A percentile compares a stretch with the other conserved stretches of the same genome.
Conservation (phyloP, 1,284 basidiomycete genomes). For the Malassezia japonica region DNA sequence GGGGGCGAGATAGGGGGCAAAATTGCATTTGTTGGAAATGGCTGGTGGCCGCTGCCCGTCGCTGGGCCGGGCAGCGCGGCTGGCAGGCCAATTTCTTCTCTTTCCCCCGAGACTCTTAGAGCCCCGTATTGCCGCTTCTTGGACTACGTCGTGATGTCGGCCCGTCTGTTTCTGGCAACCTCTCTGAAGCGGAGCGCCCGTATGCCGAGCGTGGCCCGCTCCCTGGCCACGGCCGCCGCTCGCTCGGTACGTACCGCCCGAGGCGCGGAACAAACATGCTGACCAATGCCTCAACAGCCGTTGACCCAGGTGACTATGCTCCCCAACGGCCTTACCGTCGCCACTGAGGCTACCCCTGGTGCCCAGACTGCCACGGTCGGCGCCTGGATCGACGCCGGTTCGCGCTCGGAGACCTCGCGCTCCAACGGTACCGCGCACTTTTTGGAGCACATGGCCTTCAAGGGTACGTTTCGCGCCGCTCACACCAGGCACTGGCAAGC, state of each 20-base stretch:
- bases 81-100: constrained; percentile 6
- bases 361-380: constrained; percentile 97
- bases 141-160: constrained; percentile 14
- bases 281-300: constrained; percentile 17
- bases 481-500: constrained; percentile 66
- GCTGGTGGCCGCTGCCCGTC: constrained; percentile 7
- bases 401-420: constrained; percentile 83
- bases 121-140: constrained; percentile 10
- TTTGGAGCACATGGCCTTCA: constrained; percentile 82
- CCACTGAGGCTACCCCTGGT: constrained; percentile 70
- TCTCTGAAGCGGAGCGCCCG: constrained; percentile 12
- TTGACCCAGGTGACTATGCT: constrained; percentile 42
- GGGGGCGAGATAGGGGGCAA: constrained; percentile 7
- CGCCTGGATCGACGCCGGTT: constrained; percentile 97
- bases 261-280: not conserved
- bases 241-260: constrained; percentile 1
- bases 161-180: constrained; percentile 16
- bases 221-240: constrained; percentile 12
- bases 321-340: constrained; percentile 46
- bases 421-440: constrained; percentile 97
- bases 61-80: constrained; percentile 1
- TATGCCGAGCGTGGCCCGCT: constrained; percentile 9
- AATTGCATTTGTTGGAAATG: constrained; percentile 1
- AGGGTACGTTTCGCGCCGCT: constrained; percentile 36
- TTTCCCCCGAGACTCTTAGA: constrained; percentile 4